phyloP scores from a whole-genome alignment of 108 stramenopile species.

The Pelagomonas calceolata region DNA sequence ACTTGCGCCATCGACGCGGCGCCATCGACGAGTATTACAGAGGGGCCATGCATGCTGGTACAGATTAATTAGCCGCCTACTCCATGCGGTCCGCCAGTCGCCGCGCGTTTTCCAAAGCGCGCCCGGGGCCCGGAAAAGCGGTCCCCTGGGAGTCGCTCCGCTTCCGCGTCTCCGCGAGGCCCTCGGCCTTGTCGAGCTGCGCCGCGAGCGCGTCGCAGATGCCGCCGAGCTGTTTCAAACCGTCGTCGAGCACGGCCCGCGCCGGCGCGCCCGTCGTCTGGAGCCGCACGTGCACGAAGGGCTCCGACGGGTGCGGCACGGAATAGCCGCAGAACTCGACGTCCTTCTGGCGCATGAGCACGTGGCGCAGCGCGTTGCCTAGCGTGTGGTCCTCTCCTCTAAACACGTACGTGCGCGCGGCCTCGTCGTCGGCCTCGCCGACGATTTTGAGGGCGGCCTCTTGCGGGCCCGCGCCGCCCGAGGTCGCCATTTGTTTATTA shows the following conservation, averaged over 20 bases:
- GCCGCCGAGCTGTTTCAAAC: background rate
- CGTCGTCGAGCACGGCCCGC: background rate
- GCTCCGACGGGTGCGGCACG: constrained; percentile 89
- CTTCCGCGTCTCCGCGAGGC: background rate
- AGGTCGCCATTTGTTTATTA: too few species aligned
- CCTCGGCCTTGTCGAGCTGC: background rate
- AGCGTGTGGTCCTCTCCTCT: constrained; percentile 91
- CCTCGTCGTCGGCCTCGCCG: constrained; percentile 50
- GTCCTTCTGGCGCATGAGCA: constrained; percentile 53
- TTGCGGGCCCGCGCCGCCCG: constrained; percentile 9
- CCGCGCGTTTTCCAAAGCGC: too few species aligned
- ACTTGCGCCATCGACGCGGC: too few species aligned
- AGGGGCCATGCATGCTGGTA: too few species aligned
- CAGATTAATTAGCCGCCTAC: too few species aligned
- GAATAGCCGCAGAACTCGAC: constrained; percentile 86
- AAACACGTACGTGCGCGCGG: constrained; percentile 65
- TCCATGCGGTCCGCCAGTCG: too few species aligned
- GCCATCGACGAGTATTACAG: too few species aligned
- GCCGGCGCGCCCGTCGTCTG: constrained; percentile 44
- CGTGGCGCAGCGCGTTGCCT: constrained; percentile 82
- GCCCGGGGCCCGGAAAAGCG: too few species aligned
- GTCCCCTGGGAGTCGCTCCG: too few species aligned
- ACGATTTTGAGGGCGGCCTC: constrained; percentile 39
- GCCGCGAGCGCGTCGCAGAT: background rate
- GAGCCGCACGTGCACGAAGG: constrained; percentile 78